A percentile compares a stretch with the other conserved stretches of the same genome.
Evolutionary conservation across 2,329 filamentous ascomycete species (phyloP).

Genomic region (Colletotrichum somersetense): DNA sequence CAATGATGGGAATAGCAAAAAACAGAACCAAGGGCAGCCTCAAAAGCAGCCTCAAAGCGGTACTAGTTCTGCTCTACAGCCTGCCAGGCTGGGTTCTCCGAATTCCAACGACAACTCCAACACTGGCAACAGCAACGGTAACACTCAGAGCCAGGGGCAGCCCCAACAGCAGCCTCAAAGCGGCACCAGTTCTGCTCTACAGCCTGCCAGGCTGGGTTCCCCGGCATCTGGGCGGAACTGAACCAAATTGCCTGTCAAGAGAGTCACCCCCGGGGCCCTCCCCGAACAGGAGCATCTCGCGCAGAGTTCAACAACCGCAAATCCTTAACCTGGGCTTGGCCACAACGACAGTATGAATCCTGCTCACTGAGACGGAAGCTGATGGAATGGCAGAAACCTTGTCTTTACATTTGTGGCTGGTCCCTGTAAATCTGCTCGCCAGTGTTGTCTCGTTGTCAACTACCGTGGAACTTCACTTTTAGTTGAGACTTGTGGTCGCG

Average conservation of each 20-base stretch:
- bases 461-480: neutral
- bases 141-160: too few species aligned
- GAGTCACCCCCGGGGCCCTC: neutral
- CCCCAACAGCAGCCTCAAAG: too few species aligned
- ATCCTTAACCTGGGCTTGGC: neutral
- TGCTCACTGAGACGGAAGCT: neutral
- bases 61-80: too few species aligned
- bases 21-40: too few species aligned
- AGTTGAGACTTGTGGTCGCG: neutral
- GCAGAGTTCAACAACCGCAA: neutral
- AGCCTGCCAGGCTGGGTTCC: neutral
- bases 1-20: too few species aligned
- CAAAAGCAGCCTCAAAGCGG: too few species aligned
- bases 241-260: neutral
- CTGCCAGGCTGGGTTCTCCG: too few species aligned
- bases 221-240: slow-evolving; percentile 23
- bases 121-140: too few species aligned
- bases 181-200: too few species aligned
- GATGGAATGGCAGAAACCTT: slow-evolving; percentile 18
- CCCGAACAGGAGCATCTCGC: neutral
- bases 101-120: too few species aligned
- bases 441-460: slow-evolving; percentile 6
- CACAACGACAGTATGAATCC: neutral
- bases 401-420: slow-evolving; percentile 15
- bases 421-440: slow-evolving; percentile 1